A percentile compares a stretch with the other conserved stretches of the same genome.
Conservation (phyloP, 352 stramenopile species). For the Pythium oligandrum region DNA sequence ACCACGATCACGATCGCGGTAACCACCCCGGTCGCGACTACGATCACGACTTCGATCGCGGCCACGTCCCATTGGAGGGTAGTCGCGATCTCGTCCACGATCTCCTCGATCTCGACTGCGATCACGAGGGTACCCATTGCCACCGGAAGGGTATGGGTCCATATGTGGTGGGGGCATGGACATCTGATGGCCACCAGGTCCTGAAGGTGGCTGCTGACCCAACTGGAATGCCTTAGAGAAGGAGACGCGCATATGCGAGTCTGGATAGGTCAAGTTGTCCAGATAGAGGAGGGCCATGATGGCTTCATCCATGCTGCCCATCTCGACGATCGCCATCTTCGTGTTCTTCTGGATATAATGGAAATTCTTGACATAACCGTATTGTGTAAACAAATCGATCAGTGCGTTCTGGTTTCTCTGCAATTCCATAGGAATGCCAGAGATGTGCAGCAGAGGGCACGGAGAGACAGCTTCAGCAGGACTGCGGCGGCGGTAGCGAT, state of each 20-base stretch:
- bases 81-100: conserved; percentile 5
- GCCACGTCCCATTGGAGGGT: conserved; percentile 1
- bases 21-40: conserved; percentile 27
- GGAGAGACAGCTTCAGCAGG: conserved; percentile 59
- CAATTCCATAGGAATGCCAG: conserved; percentile 63
- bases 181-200: background rate
- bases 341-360: conserved; percentile 67
- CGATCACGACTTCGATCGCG: conserved; percentile 37
- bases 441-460: conserved; percentile 62
- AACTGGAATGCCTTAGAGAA: conserved; percentile 71
- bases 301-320: conserved; percentile 69
- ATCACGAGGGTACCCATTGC: background rate
- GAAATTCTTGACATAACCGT: conserved; percentile 72
- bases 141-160: conserved; percentile 1
- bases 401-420: conserved; percentile 60
- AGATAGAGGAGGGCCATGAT: conserved; percentile 62
- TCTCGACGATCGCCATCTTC: conserved; percentile 78
- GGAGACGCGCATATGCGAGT: conserved; percentile 74
- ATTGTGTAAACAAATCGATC: conserved; percentile 59
- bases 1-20: background rate
- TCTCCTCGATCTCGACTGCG: conserved; percentile 10
- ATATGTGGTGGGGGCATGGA: conserved; percentile 4
- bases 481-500: conserved; percentile 70
- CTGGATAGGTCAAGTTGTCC: conserved; percentile 68
- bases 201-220: background rate